Percentiles rank a stretch among this genome's conserved stretches.
Evolutionary conservation across 2,329 filamentous ascomycete species (phyloP).

Genomic region (Coleophoma crateriformis): DNA sequence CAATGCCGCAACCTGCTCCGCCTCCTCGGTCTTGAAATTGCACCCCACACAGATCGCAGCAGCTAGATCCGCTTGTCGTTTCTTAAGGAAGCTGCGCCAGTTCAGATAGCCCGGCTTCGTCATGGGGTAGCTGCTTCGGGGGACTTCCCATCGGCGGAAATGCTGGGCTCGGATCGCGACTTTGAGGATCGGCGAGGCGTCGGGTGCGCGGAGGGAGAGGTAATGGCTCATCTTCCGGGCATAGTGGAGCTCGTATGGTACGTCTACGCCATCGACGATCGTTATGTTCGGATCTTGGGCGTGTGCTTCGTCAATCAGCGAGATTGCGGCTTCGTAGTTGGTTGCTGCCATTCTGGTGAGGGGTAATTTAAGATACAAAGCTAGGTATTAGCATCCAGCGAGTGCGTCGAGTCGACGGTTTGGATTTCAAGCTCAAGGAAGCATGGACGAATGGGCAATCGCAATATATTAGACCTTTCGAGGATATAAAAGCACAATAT

Average conservation of each 20-base stretch:
- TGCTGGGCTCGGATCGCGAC: slow-evolving; percentile 82
- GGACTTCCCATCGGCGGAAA: slow-evolving; percentile 78
- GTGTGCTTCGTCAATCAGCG: slow-evolving; percentile 70
- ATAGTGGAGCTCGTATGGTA: slow-evolving; percentile 79
- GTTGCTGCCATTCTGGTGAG: slow-evolving; percentile 7
- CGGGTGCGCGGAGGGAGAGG: slow-evolving; percentile 54
- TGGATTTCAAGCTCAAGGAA: neutral
- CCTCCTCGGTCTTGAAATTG: slow-evolving; percentile 38
- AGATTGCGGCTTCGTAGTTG: slow-evolving; percentile 46
- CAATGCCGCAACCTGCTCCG: slow-evolving; percentile 60
- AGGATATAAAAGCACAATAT: too few relatives aligned
- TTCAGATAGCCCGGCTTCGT: slow-evolving; percentile 70
- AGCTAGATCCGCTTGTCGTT: slow-evolving; percentile 62
- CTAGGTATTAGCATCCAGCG: too few relatives aligned
- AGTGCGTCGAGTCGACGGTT: neutral
- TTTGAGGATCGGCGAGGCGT: slow-evolving; percentile 60
- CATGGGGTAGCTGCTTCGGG: slow-evolving; percentile 66
- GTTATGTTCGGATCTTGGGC: slow-evolving; percentile 57
- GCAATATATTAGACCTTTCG: too few relatives aligned
- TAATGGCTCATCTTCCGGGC: slow-evolving; percentile 74
- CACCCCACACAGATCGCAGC: slow-evolving; percentile 42
- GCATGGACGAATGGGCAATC: too few relatives aligned
- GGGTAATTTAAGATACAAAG: neutral
- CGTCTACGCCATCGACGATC: slow-evolving; percentile 33
- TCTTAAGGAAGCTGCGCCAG: slow-evolving; percentile 73